Evolutionary conservation across 805 yeast species (phyloP).

Genomic region (Hanseniaspora pseudoguilliermondii): DNA sequence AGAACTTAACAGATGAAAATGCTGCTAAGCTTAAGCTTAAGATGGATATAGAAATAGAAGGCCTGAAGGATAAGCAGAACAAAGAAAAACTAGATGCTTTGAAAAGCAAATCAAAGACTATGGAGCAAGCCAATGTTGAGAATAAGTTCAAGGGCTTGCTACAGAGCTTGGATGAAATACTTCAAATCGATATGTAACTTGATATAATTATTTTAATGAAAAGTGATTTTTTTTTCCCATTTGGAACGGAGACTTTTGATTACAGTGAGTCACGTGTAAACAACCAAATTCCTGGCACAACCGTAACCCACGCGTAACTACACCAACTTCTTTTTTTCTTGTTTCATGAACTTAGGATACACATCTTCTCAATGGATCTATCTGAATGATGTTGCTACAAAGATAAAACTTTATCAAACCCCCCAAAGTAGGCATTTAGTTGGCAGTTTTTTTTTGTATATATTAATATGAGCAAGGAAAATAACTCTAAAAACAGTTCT

Average conservation of each 20-base stretch:
- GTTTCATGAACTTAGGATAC: no score
- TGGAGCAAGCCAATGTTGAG: not conserved
- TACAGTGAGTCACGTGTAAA: not conserved
- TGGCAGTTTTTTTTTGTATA: no score
- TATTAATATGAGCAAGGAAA: not conserved
- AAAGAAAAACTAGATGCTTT: not conserved
- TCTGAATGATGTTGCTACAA: no score
- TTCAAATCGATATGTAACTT: not conserved
- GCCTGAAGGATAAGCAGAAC: not conserved
- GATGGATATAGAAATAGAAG: slow-evolving; percentile 1
- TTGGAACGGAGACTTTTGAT: no score
- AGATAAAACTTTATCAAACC: not conserved
- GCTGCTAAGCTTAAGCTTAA: not conserved
- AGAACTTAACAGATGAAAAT: not conserved
- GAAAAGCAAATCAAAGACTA: not conserved
- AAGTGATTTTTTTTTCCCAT: no score
- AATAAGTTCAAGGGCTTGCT: not conserved
- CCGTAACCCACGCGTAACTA: no score
- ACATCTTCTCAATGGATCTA: no score
- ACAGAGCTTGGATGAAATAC: not conserved
- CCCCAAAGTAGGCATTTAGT: not conserved
- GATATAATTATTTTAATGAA: no score
- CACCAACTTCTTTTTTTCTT: no score
- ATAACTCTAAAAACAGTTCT: not conserved
- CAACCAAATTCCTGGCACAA: no score